A percentile compares a stretch with the other conserved stretches of the same genome.
Evolutionary conservation across 805 yeast species (phyloP).

Genomic region (Yamadazyma philogaea): DNA sequence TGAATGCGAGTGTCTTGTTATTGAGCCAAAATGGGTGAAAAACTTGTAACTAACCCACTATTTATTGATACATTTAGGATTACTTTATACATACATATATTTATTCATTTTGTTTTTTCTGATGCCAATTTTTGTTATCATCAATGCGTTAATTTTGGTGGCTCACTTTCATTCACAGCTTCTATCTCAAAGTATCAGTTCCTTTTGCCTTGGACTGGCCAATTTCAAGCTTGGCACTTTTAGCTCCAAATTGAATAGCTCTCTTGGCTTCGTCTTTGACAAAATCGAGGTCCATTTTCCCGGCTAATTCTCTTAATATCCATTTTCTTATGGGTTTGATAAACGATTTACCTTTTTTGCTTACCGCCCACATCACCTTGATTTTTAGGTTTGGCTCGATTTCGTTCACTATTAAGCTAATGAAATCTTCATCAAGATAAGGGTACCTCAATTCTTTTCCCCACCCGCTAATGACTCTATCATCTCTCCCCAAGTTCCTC

Average conservation of each 20-base stretch:
- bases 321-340: conserved; percentile 42
- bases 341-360: conserved; percentile 24
- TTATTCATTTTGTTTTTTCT: too few species aligned
- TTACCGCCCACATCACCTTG: conserved; percentile 29
- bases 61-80: conserved; percentile 8
- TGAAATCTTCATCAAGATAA: conserved; percentile 63
- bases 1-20: conserved; percentile 38
- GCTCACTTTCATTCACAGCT: background rate
- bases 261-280: conserved; percentile 79
- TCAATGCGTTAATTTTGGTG: background rate
- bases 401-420: conserved; percentile 43
- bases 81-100: conserved; percentile 4
- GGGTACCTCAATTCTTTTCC: conserved; percentile 92
- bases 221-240: conserved; percentile 87
- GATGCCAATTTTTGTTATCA: background rate
- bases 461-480: conserved; percentile 79
- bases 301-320: conserved; percentile 63
- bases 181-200: conserved; percentile 42
- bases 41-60: conserved; percentile 18
- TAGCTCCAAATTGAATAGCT: conserved; percentile 96
- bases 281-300: conserved; percentile 38
- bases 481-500: conserved; percentile 88
- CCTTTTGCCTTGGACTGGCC: conserved; percentile 79
- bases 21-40: conserved; percentile 41
- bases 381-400: conserved; percentile 50